Percentiles rank a stretch among this genome's conserved stretches.
Conservation (phyloP, 495 filamentous ascomycete species). For the Aspergillus leporis region DNA sequence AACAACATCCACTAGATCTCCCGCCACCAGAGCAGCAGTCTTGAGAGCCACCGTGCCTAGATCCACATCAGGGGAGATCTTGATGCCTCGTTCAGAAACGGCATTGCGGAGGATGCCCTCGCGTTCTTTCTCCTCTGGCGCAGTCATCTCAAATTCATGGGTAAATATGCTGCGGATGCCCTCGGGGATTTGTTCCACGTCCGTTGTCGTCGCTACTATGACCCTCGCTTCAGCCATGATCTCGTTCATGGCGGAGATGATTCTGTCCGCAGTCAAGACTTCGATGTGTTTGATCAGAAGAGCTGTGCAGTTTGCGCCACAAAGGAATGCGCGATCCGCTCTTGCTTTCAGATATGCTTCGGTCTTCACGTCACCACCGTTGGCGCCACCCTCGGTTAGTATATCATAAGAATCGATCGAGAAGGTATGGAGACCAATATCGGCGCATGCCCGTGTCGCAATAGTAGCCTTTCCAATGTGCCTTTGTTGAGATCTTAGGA, state of each 20-base stretch:
- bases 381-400: conserved; percentile 80
- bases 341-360: conserved; percentile 85
- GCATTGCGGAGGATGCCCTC: conserved; percentile 81
- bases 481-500: conserved; percentile 86
- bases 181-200: conserved; percentile 90
- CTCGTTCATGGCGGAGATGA: conserved; percentile 79
- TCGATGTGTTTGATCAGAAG: conserved; percentile 86
- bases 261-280: conserved; percentile 85
- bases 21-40: conserved; percentile 92
- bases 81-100: conserved; percentile 70
- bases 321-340: conserved; percentile 83
- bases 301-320: conserved; percentile 79
- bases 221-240: conserved; percentile 72
- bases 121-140: conserved; percentile 89
- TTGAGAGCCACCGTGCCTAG: conserved; percentile 83
- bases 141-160: conserved; percentile 91
- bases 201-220: conserved; percentile 88
- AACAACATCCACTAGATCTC: conserved; percentile 91
- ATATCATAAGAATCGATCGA: conserved; percentile 91
- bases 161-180: conserved; percentile 88
- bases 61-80: conserved; percentile 76
- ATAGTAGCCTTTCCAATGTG: conserved; percentile 85
- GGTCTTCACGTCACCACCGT: conserved; percentile 88
- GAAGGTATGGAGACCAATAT: conserved; percentile 89
- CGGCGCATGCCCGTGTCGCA: conserved; percentile 73